Conservation (phyloP, 1,139 yeast species). For the Candida labiduridarum region DNA sequence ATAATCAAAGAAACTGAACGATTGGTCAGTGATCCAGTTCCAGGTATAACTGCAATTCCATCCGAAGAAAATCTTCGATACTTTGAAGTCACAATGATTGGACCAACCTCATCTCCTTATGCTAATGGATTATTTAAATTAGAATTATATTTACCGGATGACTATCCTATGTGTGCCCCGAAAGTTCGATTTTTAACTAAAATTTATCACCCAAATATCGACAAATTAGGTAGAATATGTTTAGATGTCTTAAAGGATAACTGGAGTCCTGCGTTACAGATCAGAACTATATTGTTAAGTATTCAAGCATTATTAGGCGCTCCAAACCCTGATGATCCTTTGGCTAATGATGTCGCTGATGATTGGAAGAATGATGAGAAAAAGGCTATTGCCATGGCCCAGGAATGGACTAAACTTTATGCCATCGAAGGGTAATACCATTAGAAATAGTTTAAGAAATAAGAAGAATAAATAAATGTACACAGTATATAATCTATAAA, state of each 20-base stretch:
- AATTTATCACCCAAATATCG: slow-evolving; percentile 96
- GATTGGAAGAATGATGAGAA: slow-evolving; percentile 90
- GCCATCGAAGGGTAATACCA: slow-evolving; percentile 36
- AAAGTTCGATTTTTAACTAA: slow-evolving; percentile 89
- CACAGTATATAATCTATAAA: too few relatives aligned
- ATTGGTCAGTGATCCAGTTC: slow-evolving; percentile 90
- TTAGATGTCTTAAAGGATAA: slow-evolving; percentile 86
- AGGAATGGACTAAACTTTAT: slow-evolving; percentile 77
- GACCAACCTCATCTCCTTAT: slow-evolving; percentile 86
- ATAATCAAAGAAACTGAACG: slow-evolving; percentile 94
- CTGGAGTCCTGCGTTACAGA: slow-evolving; percentile 99
- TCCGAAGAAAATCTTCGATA: slow-evolving; percentile 92
- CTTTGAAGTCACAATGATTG: slow-evolving; percentile 82
- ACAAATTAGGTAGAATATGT: slow-evolving; percentile 91
- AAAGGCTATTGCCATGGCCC: slow-evolving; percentile 81
- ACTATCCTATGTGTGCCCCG: slow-evolving; percentile 93
- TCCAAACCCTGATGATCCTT: slow-evolving; percentile 97
- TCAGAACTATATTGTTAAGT: slow-evolving; percentile 87
- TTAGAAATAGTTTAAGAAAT: not conserved
- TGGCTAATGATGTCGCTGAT: slow-evolving; percentile 96
- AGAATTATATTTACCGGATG: slow-evolving; percentile 83
- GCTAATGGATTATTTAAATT: slow-evolving; percentile 76
- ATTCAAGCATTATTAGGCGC: slow-evolving; percentile 94
- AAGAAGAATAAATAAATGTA: too few relatives aligned
- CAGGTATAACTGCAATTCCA: slow-evolving; percentile 91